A percentile compares a stretch with the other conserved stretches of the same genome.
These are phyloP conservation scores for Bondarzewia mesenterica DNA, from an alignment of 1,284 basidiomycete species.

Conservation along the genomic window DNA sequence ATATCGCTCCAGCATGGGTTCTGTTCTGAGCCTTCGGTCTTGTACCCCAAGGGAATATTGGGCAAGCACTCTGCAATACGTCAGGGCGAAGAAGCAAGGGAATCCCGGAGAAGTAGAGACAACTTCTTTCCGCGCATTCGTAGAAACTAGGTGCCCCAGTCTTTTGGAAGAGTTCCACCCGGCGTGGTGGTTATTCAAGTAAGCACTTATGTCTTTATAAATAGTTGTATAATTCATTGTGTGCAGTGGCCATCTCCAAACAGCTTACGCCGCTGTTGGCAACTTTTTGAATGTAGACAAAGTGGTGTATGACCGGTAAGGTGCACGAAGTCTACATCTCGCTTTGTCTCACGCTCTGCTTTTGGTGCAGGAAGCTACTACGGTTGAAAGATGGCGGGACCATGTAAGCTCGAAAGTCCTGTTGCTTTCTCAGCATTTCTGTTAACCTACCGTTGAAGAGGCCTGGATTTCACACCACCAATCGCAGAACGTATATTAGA, in stretches of 20 bases:
- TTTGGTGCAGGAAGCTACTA: conserved; percentile 48
- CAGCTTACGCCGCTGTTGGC: conserved; percentile 59
- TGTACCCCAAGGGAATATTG: conserved; percentile 26
- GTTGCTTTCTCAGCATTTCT: conserved; percentile 2
- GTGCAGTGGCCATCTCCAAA: conserved; percentile 64
- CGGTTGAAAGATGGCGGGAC: conserved; percentile 64
- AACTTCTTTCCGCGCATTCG: conserved; percentile 41
- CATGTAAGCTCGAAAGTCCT: conserved; percentile 34
- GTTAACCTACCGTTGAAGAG: conserved; percentile 33
- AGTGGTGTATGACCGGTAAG: conserved; percentile 63
- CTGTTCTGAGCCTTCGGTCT: conserved; percentile 18
- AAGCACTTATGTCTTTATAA: conserved; percentile 15
- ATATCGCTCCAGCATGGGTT: conserved; percentile 21
- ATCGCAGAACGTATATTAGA: conserved; percentile 41
- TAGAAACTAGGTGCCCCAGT: conserved; percentile 51
- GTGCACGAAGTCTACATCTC: not conserved
- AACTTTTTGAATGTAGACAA: conserved; percentile 70
- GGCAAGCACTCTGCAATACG: conserved; percentile 29
- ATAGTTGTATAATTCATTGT: conserved; percentile 3
- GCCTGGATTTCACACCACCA: conserved; percentile 63
- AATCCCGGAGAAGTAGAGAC: conserved; percentile 16
- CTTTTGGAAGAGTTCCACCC: conserved; percentile 48
- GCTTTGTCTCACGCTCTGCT: conserved; percentile 2
- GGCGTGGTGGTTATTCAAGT: conserved; percentile 69
- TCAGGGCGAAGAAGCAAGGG: conserved; percentile 1